phyloP scores from a whole-genome alignment of 2,329 filamentous ascomycete species.

The Cadophora luteo-olivacea region DNA sequence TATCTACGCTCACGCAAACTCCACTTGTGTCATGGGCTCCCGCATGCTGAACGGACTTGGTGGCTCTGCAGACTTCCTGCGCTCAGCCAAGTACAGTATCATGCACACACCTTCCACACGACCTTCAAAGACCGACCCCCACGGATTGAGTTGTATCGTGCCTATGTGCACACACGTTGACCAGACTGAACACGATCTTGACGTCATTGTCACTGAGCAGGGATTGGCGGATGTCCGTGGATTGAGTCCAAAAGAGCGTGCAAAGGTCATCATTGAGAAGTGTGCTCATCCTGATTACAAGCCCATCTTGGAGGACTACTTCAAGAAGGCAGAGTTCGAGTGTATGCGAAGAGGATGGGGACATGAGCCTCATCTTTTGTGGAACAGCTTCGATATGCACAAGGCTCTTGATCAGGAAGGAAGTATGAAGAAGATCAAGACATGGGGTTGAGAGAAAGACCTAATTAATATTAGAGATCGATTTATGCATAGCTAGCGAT shows the following conservation, averaged over 20 bases:
- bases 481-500: conserved; percentile 4
- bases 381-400: conserved; percentile 89
- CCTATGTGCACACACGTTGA: conserved; percentile 93
- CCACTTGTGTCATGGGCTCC: conserved; percentile 85
- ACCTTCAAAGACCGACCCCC: conserved; percentile 81
- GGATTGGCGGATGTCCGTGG: conserved; percentile 87
- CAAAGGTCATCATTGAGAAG: conserved; percentile 84
- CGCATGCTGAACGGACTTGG: conserved; percentile 89
- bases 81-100: conserved; percentile 82
- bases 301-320: conserved; percentile 82
- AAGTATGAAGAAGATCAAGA: conserved; percentile 68
- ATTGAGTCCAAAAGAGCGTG: conserved; percentile 78
- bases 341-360: conserved; percentile 87
- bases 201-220: conserved; percentile 79
- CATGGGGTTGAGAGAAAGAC: conserved; percentile 38
- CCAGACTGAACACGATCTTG: conserved; percentile 91
- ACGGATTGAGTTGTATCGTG: conserved; percentile 86
- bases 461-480: background rate
- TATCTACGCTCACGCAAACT: conserved; percentile 94
- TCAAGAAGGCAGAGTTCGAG: conserved; percentile 85
- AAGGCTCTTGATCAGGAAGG: conserved; percentile 81
- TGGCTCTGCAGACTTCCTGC: conserved; percentile 82
- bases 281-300: conserved; percentile 86
- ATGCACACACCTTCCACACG: conserved; percentile 90
- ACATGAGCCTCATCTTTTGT: conserved; percentile 87